Percentiles rank a stretch among this genome's conserved stretches.
These are phyloP conservation scores for Backusella mclennaniae DNA, from an alignment of 192 early-diverging fungal genomes.

Conservation along the genomic window DNA sequence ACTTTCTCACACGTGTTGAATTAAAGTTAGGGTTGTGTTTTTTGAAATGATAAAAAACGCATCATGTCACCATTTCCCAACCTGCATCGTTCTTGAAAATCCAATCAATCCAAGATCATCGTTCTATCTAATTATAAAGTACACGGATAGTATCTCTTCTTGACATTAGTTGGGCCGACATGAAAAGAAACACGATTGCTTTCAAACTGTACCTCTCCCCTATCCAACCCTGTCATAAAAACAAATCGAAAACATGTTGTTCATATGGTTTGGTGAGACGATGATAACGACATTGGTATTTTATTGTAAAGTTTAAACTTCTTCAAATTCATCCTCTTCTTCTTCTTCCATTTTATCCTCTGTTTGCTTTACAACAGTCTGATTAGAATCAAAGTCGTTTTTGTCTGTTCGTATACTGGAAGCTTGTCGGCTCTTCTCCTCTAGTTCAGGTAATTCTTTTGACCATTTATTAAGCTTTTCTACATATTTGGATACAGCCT, in stretches of 20 bases:
- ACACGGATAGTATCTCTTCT: neutral
- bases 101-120: neutral
- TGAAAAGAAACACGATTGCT: neutral
- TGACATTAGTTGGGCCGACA: neutral
- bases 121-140: neutral
- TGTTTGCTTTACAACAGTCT: neutral
- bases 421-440: constrained; percentile 1
- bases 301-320: neutral
- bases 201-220: neutral
- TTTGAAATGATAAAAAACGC: too few relatives aligned
- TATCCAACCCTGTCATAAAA: neutral
- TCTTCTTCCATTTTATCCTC: neutral
- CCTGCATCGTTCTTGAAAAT: neutral
- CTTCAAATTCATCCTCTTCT: neutral
- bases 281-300: neutral
- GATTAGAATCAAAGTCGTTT: neutral
- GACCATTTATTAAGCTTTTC: constrained; percentile 1
- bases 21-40: too few relatives aligned
- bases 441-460: neutral
- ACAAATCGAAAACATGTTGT: neutral
- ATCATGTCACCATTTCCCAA: too few relatives aligned
- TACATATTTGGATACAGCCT: neutral
- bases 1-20: neutral
- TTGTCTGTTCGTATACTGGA: neutral
- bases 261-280: neutral